Conservation (phyloP, 2,329 filamentous ascomycete species). For the Dactylonectria estremocensis region DNA sequence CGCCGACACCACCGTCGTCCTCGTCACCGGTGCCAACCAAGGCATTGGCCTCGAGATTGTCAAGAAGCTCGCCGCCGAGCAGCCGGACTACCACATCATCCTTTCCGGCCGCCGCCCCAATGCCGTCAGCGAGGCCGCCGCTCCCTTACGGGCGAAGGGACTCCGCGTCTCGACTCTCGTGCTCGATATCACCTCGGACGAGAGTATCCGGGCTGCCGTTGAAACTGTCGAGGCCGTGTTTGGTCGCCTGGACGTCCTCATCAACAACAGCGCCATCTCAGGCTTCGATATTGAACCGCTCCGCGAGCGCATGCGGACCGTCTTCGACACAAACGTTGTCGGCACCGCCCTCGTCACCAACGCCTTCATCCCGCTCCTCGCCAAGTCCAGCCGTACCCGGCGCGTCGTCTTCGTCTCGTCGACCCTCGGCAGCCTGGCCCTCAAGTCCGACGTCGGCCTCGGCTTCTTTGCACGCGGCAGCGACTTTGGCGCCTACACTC, state of each 20-base stretch:
- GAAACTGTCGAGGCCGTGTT: slow-evolving; percentile 18
- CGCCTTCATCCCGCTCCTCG: slow-evolving; percentile 30
- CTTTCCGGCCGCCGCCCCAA: slow-evolving; percentile 29
- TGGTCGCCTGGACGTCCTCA: slow-evolving; percentile 34
- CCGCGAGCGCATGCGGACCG: slow-evolving; percentile 33
- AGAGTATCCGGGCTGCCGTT: slow-evolving; percentile 30
- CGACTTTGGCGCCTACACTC: slow-evolving; percentile 30
- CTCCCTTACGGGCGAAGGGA: slow-evolving; percentile 25
- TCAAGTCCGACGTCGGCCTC: slow-evolving; percentile 27
- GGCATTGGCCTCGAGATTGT: slow-evolving; percentile 31
- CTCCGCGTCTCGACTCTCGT: slow-evolving; percentile 30
- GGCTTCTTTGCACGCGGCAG: background rate
- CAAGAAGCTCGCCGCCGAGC: slow-evolving; percentile 31
- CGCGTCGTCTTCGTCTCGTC: slow-evolving; percentile 39
- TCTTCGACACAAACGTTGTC: slow-evolving; percentile 38
- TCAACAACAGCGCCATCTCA: slow-evolving; percentile 39
- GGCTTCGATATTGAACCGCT: slow-evolving; percentile 19
- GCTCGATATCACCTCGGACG: slow-evolving; percentile 35
- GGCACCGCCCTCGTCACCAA: slow-evolving; percentile 38
- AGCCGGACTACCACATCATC: slow-evolving; percentile 31
- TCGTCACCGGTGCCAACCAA: slow-evolving; percentile 35
- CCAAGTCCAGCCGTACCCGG: slow-evolving; percentile 25
- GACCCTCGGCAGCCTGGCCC: slow-evolving; percentile 30
- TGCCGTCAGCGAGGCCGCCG: slow-evolving; percentile 26
- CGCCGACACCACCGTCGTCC: slow-evolving; percentile 26